Conservation (phyloP, 148 eudicot genomes). For the Fagopyrum homotropicum region DNA sequence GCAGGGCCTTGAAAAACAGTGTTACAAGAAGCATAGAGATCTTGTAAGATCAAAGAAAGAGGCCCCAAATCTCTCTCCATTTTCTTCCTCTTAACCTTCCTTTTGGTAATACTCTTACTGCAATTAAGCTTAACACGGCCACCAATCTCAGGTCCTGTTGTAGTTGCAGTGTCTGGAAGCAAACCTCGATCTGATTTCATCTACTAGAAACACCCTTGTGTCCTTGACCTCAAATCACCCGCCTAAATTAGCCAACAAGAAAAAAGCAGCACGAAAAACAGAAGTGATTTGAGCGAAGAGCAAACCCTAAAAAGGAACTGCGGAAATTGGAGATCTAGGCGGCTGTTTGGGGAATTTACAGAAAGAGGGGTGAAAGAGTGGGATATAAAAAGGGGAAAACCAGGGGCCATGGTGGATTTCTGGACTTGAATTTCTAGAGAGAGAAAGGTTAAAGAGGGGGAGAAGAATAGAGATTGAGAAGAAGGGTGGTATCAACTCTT, state of each 20-base stretch:
- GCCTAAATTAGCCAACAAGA: not conserved
- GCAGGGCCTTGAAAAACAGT: constrained; percentile 64
- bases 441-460: not conserved
- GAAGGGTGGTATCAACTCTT: no score
- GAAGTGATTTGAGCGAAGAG: no score
- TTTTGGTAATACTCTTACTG: constrained; percentile 33
- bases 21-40: constrained; percentile 40
- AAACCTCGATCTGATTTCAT: not conserved
- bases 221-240: no score
- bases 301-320: not conserved
- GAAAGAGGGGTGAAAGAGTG: not conserved
- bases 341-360: not conserved
- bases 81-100: constrained; percentile 21
- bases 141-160: not conserved
- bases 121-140: constrained; percentile 7
- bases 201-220: not conserved
- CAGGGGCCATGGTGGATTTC: constrained; percentile 10
- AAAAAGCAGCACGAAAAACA: not conserved
- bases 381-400: constrained; percentile 10
- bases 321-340: not conserved
- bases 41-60: constrained; percentile 30
- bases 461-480: no score
- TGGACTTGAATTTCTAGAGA: not conserved
- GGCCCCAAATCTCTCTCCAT: constrained; percentile 11
- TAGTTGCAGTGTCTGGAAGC: not conserved